Conservation (phyloP, 2,329 filamentous ascomycete species). For the Chalaropsis thielavioides region DNA sequence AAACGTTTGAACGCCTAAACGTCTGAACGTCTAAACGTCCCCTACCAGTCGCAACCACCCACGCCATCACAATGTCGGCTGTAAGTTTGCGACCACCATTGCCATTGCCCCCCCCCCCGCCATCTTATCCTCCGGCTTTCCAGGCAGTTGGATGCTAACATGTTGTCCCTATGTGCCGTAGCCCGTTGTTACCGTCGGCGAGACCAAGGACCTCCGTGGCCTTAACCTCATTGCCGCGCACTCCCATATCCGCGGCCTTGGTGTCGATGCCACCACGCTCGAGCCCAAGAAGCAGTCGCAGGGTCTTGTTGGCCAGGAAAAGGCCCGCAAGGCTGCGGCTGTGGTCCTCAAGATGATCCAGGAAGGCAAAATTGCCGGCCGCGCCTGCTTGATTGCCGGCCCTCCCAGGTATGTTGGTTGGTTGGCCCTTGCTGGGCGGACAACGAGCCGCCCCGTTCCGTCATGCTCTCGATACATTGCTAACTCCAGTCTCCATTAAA, state of each 20-base stretch:
- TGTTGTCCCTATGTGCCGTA: conserved; percentile 21
- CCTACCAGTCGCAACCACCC: too few relatives aligned
- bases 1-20: not conserved
- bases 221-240: conserved; percentile 97
- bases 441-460: too few relatives aligned
- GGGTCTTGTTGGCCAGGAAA: conserved; percentile 88
- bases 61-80: conserved; percentile 39
- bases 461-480: not conserved
- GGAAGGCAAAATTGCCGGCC: conserved; percentile 93
- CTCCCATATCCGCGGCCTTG: conserved; percentile 91
- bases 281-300: conserved; percentile 77
- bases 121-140: not conserved
- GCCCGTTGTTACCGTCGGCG: conserved; percentile 66
- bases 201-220: conserved; percentile 88
- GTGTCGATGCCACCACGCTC: conserved; percentile 80
- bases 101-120: not conserved
- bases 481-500: not conserved
- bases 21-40: too few relatives aligned
- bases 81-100: conserved; percentile 28
- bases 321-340: conserved; percentile 89
- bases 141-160: conserved; percentile 9
- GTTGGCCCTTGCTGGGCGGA: not conserved
- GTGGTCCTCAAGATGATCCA: conserved; percentile 98
- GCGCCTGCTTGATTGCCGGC: conserved; percentile 86
- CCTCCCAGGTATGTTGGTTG: conserved; percentile 58